phyloP scores from a whole-genome alignment of 2,329 filamentous ascomycete species.

The Metarhizium anisopliae region DNA sequence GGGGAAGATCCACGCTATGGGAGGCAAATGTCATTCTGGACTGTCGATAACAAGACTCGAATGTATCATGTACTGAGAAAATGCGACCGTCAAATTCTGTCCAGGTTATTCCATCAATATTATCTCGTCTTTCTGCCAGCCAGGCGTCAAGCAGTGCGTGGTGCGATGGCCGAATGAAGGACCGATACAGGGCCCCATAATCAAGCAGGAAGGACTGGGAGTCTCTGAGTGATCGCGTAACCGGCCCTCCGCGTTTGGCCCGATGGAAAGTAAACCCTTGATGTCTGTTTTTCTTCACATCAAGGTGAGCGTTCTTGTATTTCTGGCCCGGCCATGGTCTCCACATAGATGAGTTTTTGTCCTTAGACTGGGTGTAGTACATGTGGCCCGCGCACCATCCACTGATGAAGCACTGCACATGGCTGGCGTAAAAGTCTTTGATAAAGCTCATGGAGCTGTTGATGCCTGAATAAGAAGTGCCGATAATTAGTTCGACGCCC shows the following conservation, averaged over 20 bases:
- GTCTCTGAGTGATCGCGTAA: slow-evolving; percentile 3
- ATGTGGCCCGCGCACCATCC: slow-evolving; percentile 7
- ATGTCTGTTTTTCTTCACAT: slow-evolving; percentile 2
- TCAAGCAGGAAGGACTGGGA: slow-evolving; percentile 1
- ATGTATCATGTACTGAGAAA: not conserved
- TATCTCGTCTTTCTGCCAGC: slow-evolving; percentile 3
- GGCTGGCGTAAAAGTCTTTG: slow-evolving; percentile 6
- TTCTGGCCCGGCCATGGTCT: not conserved
- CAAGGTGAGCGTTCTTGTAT: not conserved
- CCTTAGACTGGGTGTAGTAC: slow-evolving; percentile 4
- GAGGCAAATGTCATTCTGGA: slow-evolving; percentile 3
- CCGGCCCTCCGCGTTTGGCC: not conserved
- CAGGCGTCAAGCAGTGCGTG: slow-evolving; percentile 3
- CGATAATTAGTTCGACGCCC: slow-evolving; percentile 7
- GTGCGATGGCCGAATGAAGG: slow-evolving; percentile 2
- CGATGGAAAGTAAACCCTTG: slow-evolving; percentile 5
- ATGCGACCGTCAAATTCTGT: slow-evolving; percentile 6
- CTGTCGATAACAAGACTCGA: not conserved
- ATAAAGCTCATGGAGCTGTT: slow-evolving; percentile 8
- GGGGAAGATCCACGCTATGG: not conserved
- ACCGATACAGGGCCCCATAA: slow-evolving; percentile 4
- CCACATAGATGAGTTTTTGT: slow-evolving; percentile 4
- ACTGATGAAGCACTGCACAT: slow-evolving; percentile 8
- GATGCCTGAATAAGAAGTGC: not conserved
- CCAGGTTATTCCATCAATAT: slow-evolving; percentile 4